Conservation (phyloP, 306 rosid species). For the Pterocarpus santalinus region DNA sequence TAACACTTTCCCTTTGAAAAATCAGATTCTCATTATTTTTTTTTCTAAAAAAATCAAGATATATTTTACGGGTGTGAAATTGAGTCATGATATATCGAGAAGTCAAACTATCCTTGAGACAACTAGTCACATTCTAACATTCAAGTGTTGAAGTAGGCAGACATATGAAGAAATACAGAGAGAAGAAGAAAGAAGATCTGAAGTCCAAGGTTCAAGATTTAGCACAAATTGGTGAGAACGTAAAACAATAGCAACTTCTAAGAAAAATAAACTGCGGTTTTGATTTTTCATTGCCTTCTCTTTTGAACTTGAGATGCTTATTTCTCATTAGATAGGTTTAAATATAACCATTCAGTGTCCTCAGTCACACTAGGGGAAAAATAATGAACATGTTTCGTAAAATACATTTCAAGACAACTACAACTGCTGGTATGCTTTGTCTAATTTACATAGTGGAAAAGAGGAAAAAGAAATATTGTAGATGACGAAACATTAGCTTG, state of each 20-base stretch:
- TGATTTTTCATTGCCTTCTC: not conserved
- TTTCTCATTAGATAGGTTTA: not conserved
- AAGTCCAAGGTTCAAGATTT: too few species aligned
- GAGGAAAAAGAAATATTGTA: slow-evolving; percentile 6
- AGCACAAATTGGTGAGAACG: not conserved
- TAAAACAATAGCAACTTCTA: too few species aligned
- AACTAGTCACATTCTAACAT: too few species aligned
- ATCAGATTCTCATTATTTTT: too few species aligned
- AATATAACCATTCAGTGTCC: not conserved
- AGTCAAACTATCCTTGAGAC: too few species aligned
- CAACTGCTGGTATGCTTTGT: slow-evolving; percentile 24
- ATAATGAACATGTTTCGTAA: not conserved
- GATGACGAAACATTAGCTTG: slow-evolving; percentile 28
- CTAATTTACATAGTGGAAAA: slow-evolving; percentile 39
- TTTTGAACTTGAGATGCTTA: too few species aligned
- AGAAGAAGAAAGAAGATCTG: too few species aligned
- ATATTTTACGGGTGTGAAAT: too few species aligned
- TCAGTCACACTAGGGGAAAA: not conserved
- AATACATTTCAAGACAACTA: not conserved
- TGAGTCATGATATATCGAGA: too few species aligned
- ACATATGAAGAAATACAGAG: too few species aligned
- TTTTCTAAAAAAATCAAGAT: too few species aligned
- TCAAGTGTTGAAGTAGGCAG: too few species aligned
- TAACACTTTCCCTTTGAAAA: not conserved
- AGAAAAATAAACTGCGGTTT: not conserved